Base-by-base conservation (phyloP, 345 rosid species). In the Boechera stricta region DNA sequence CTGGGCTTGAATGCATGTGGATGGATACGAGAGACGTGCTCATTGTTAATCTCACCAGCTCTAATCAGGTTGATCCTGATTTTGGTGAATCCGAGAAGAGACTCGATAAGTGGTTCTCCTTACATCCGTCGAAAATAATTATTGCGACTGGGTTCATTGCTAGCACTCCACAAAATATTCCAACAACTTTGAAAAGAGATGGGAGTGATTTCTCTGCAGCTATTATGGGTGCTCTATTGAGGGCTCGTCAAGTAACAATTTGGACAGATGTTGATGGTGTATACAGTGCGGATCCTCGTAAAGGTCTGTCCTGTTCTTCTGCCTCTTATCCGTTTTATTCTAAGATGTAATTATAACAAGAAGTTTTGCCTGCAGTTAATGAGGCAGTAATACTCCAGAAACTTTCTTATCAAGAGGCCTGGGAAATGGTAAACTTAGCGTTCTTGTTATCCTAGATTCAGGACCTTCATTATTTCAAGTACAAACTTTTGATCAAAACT, bases 171-270 rank as follows among this genome's bases (percentile, higher is more conserved):
- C 85, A 91, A 68, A 93, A 89, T 59, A 93, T 96, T 79, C 99
- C 99, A 47, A 93, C 98, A 67, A 96, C 99, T 67, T 80, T 96
- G 84, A 96, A 96, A 86, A 85, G 99, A 80, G 99, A 96, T 81
- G 99, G 99, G 62, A 96, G 99, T 82, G 99, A 96, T 81, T 96
- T 96, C 80, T 96, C 97, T 13, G 99, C 99, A 11, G 98, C 99
- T 48, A 93, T 96, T 58, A 88, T 96, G 82, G 97, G 99, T 67
- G 93, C 99, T 77, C 56, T 96, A 5, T 54, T 96, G 64, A 87
- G 87, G 80, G 97, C 99, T 73, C 75, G 75, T 24, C 96, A 90
- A 81, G 87, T 96, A 67, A 96, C 99, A 54, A 93, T 96, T 67
- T 96, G 99, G 98, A 96, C 99, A 2, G 99, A 96, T 80, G 99